Conservation (phyloP, 306 rosid species). For the Fagus sylvatica region DNA sequence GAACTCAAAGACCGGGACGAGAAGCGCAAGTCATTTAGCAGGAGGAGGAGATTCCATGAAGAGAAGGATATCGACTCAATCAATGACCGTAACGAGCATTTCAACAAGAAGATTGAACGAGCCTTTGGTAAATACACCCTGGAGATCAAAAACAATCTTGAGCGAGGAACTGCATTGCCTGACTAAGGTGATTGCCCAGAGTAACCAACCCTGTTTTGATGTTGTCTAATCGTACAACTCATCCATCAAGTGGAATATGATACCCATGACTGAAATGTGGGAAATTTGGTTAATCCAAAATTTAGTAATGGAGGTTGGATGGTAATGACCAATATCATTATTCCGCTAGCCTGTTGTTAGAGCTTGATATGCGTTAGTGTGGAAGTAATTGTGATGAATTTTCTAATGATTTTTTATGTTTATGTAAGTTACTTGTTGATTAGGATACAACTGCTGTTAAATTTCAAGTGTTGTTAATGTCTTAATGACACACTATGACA, state of each 20-base stretch:
- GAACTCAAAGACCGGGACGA: conserved; percentile 84
- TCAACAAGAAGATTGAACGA: conserved; percentile 96
- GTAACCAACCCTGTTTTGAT: neutral
- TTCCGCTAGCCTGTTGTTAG: neutral
- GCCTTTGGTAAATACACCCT: conserved; percentile 96
- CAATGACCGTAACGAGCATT: conserved; percentile 96
- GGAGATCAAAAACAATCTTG: conserved; percentile 98
- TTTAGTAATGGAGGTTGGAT: neutral
- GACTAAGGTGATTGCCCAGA: conserved; percentile 49
- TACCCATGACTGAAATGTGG: neutral
- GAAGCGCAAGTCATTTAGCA: conserved; percentile 79
- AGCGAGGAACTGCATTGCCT: conserved; percentile 97
- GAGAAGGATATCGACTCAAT: conserved; percentile 98
- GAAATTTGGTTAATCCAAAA: neutral
- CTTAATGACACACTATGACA: too few relatives aligned
- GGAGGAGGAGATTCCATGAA: conserved; percentile 85
- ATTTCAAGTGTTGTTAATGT: too few relatives aligned
- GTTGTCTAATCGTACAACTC: neutral
- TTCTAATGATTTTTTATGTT: neutral
- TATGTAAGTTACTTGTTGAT: neutral
- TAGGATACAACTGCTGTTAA: too few relatives aligned
- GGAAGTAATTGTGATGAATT: neutral
- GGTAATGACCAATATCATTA: neutral
- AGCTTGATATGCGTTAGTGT: neutral
- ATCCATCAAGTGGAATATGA: neutral